Percentiles rank a stretch among this genome's conserved stretches.
phyloP scores from a whole-genome alignment of 441 rosid species.

The Populus hybrid region DNA sequence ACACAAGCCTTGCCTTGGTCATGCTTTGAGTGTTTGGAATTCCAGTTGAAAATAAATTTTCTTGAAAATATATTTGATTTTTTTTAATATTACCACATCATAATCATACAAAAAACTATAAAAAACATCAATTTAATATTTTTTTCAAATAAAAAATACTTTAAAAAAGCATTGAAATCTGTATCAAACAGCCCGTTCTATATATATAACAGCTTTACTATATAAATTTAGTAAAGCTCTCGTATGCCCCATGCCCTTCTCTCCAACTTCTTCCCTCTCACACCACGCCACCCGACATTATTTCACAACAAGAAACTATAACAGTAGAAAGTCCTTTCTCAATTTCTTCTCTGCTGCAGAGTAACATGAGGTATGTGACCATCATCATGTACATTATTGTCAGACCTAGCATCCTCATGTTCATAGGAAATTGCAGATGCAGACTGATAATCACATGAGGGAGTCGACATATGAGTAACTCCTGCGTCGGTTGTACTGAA shows the following conservation, averaged over 20 bases:
- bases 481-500: slow-evolving; percentile 47
- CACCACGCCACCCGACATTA: slow-evolving; percentile 1
- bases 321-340: neutral
- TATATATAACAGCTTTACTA: no score
- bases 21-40: neutral
- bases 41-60: neutral
- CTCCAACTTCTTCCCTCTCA: neutral
- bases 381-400: slow-evolving; percentile 12
- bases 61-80: no score
- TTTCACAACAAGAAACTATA: slow-evolving; percentile 11
- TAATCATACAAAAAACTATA: no score
- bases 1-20: neutral
- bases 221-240: neutral
- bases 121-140: no score
- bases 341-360: neutral
- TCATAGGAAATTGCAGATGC: slow-evolving; percentile 12
- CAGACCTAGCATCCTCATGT: slow-evolving; percentile 12
- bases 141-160: no score
- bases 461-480: slow-evolving; percentile 37
- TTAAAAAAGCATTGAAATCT: neutral
- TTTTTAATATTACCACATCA: no score
- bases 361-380: slow-evolving; percentile 12
- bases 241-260: neutral
- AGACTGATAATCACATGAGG: slow-evolving; percentile 27
- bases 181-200: no score